A percentile compares a stretch with the other conserved stretches of the same genome.
Conservation (phyloP, 345 rosid species). For the Populus ilicifolia region DNA sequence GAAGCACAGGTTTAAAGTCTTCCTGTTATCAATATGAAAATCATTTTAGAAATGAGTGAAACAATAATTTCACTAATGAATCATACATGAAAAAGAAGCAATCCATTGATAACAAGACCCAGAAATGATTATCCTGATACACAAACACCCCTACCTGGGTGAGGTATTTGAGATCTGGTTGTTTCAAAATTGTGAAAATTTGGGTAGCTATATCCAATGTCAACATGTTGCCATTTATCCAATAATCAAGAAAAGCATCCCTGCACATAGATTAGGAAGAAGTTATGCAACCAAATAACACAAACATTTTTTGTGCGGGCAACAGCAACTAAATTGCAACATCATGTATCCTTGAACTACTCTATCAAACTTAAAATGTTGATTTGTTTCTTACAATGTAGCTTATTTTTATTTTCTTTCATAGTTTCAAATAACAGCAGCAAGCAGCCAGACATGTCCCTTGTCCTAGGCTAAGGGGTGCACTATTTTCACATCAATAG, state of each 20-base stretch:
- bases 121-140: not conserved
- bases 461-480: too few relatives aligned
- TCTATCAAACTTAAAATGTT: not conserved
- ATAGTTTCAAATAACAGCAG: too few relatives aligned
- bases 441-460: too few relatives aligned
- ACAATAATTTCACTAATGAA: not conserved
- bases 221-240: constrained; percentile 73
- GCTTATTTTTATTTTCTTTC: not conserved
- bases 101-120: not conserved
- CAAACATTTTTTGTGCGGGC: not conserved
- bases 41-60: not conserved
- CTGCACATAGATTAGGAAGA: constrained; percentile 38
- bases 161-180: constrained; percentile 59
- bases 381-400: not conserved
- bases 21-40: constrained; percentile 45
- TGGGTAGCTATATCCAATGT: constrained; percentile 76
- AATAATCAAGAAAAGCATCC: constrained; percentile 78
- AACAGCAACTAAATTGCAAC: not conserved
- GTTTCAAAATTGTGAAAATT: constrained; percentile 67
- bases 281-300: not conserved
- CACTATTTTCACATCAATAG: too few relatives aligned
- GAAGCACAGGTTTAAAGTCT: constrained; percentile 81
- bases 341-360: not conserved
- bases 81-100: not conserved
- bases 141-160: constrained; percentile 47